Base-by-base conservation (phyloP, 176 grass and related monocot species). In the Bromus sterilis region DNA sequence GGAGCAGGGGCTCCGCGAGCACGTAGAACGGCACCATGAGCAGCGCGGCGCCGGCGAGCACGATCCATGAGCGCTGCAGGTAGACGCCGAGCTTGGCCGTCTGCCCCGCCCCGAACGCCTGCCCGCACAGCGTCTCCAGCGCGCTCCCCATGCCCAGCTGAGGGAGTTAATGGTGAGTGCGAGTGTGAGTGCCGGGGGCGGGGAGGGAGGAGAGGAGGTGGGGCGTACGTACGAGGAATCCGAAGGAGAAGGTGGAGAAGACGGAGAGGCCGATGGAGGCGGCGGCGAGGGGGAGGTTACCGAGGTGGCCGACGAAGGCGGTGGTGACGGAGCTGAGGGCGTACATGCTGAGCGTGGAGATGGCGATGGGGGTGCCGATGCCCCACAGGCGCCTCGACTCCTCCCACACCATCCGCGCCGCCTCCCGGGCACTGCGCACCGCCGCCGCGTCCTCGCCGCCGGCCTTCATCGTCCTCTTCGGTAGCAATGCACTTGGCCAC, bases 71-170 rank as follows among this genome's bases (percentile, higher is more conserved):
- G 2, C 86, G 90, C 34, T 91, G 90, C 18, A 91, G 49, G 73
- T 91, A 88, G 28, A 91, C 74, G 58, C 89, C 89, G 30, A 91
- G 89, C 86, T 88, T 88, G 16, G 67, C 74, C 2, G 88, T 74
- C 66, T 76, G 74, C 0, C 90, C 79, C 0, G 91, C 91, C 6
- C 91, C 87, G 71, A 85, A 93, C 15, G 91, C 86, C 70, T 97
- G 94, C 23, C 91, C 94, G 66, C 94, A 97, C 6, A 97, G 87
- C 25, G 89, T 97, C 83, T 97, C 91, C 34, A 97, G 58, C 39
- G 94, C 89, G 77, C 91, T 97, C 34, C 88, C 94, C 94, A 97
- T 97, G 67, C 91, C 89, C 20, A 87, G 80, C 51, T 74, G 5
- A n/a, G 18, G 6, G n/a, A n/a, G n/a, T n/a, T n/a, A n/a, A n/a